Evolutionary conservation across 139 green algal genomes (phyloP).

Genomic region (Penium margaritaceum): DNA sequence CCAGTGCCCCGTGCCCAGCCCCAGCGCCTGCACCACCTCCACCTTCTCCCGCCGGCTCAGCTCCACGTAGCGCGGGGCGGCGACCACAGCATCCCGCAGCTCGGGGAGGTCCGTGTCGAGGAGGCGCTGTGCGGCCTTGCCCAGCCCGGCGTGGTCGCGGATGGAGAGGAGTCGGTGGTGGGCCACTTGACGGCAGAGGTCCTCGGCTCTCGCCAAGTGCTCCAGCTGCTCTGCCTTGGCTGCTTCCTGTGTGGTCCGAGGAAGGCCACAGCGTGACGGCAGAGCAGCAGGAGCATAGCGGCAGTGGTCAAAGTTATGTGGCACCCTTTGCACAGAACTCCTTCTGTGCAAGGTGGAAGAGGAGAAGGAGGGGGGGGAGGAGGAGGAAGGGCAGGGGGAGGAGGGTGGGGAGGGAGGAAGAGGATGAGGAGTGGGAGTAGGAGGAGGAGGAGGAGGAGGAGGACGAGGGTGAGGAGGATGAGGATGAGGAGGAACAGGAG

Average conservation of each 20-base stretch:
- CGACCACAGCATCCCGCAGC: neutral
- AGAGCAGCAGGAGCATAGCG: no score
- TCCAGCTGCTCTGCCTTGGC: neutral
- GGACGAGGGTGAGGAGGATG: no score
- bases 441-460: neutral
- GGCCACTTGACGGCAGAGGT: neutral
- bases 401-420: no score
- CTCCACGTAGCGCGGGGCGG: neutral
- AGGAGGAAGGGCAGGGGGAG: no score
- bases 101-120: slow-evolving; percentile 13
- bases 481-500: no score
- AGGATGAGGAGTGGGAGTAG: no score
- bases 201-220: neutral
- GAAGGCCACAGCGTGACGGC: no score
- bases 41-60: slow-evolving; percentile 14
- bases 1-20: slow-evolving; percentile 16
- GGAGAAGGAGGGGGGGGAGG: no score
- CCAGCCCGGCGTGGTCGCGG: neutral
- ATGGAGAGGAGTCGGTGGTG: neutral
- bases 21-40: slow-evolving; percentile 16
- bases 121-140: neutral
- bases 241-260: neutral
- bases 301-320: no score
- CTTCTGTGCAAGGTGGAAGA: no score
- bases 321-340: no score